Evolutionary conservation across 2,329 filamentous ascomycete genomes (phyloP).

Genomic region (Fusarium kyushuense): DNA sequence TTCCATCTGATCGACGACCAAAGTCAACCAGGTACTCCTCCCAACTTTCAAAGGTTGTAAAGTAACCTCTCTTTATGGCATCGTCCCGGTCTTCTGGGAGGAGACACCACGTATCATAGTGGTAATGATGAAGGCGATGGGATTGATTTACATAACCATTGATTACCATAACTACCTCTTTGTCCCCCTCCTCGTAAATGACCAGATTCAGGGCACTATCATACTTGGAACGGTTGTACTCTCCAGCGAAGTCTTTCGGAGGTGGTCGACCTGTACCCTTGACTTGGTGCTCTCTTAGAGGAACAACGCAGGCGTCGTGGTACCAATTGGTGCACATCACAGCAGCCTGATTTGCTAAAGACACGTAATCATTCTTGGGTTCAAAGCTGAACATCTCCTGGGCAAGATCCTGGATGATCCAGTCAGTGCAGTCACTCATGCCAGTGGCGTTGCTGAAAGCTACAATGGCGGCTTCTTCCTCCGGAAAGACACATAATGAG

Average conservation of each 20-base stretch:
- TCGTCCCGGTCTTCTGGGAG: neutral
- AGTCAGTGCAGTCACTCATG: neutral
- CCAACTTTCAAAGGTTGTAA: neutral
- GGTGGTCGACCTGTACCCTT: neutral
- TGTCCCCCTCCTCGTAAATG: neutral
- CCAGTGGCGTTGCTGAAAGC: neutral
- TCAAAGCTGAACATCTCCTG: conserved; percentile 3
- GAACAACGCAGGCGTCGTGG: neutral
- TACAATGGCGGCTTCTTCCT: neutral
- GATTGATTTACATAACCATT: neutral
- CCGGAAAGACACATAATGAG: neutral
- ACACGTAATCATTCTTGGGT: neutral
- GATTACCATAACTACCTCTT: neutral
- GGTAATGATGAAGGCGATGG: neutral
- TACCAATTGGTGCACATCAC: neutral
- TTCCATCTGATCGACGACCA: neutral
- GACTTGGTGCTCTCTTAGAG: neutral
- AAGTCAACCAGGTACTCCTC: neutral
- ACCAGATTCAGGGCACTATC: neutral
- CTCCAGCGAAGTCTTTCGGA: neutral
- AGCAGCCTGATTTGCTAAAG: neutral
- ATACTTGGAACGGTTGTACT: neutral
- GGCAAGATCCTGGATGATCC: neutral
- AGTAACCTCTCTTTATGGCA: neutral
- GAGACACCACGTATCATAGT: neutral